A percentile compares a stretch with the other conserved stretches of the same genome.
Conservation (phyloP, 192 early-diverging fungal genomes). For the Rhizoclosmatium sp. region DNA sequence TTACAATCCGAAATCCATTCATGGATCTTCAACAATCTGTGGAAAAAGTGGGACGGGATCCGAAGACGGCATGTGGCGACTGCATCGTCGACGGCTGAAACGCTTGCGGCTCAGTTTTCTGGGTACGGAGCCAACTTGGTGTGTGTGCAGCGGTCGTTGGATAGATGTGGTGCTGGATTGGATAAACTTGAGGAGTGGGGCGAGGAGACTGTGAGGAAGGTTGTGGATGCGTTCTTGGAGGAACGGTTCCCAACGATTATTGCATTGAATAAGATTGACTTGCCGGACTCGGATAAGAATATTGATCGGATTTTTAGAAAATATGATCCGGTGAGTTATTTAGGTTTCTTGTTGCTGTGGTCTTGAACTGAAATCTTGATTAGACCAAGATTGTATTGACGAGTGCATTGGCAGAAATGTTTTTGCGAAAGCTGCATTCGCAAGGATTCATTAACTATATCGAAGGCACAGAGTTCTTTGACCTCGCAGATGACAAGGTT, state of each 20-base stretch:
- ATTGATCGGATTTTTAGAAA: constrained; percentile 78
- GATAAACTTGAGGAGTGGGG: constrained; percentile 72
- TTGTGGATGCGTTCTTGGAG: constrained; percentile 77
- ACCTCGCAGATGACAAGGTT: constrained; percentile 53
- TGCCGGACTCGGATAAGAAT: constrained; percentile 84
- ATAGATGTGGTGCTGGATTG: constrained; percentile 60
- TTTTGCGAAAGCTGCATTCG: constrained; percentile 59
- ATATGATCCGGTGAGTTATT: constrained; percentile 64
- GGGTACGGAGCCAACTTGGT: constrained; percentile 68
- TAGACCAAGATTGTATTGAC: constrained; percentile 50
- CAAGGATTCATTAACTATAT: constrained; percentile 58
- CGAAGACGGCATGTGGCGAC: constrained; percentile 72
- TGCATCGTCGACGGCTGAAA: constrained; percentile 54
- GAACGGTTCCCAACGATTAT: constrained; percentile 84
- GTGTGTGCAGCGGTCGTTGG: constrained; percentile 56
- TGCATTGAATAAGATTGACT: constrained; percentile 86
- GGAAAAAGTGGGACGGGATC: constrained; percentile 71
- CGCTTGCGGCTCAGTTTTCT: constrained; percentile 62
- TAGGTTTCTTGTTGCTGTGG: background rate
- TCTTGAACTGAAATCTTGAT: background rate
- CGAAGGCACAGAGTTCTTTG: constrained; percentile 59
- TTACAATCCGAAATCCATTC: constrained; percentile 74
- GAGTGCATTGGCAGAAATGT: constrained; percentile 54
- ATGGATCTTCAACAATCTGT: constrained; percentile 77
- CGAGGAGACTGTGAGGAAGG: constrained; percentile 59